Conservation (phyloP, 2,329 filamentous ascomycete species). For the Cytospora chrysosperma region DNA sequence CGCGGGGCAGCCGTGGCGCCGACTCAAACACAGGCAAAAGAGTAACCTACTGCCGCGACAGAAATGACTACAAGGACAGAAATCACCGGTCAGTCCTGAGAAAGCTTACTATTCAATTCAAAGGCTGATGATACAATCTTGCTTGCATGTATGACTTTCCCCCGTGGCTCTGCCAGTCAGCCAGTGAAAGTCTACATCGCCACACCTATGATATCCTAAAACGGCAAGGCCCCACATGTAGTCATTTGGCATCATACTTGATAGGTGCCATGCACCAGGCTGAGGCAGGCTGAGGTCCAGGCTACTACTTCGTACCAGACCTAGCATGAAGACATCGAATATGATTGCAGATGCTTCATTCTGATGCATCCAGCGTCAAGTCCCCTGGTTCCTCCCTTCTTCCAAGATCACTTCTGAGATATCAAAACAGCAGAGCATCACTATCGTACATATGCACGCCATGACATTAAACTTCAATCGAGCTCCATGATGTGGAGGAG, state of each 20-base stretch:
- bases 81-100: neutral
- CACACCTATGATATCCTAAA: conserved; percentile 11
- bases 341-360: conserved; percentile 9
- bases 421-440: neutral
- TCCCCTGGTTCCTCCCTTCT: neutral
- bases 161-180: conserved; percentile 13
- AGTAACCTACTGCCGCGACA: neutral
- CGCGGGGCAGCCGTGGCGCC: conserved; percentile 21
- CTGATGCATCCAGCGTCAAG: conserved; percentile 6
- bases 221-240: conserved; percentile 22
- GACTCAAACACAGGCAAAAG: neutral
- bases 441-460: conserved; percentile 15
- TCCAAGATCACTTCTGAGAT: conserved; percentile 3
- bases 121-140: neutral
- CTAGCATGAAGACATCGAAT: too few relatives aligned
- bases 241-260: conserved; percentile 23
- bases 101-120: neutral
- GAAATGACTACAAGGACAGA: conserved; percentile 7
- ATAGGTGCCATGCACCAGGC: neutral
- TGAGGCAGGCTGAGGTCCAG: neutral
- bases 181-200: neutral
- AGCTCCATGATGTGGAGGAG: too few relatives aligned
- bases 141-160: neutral
- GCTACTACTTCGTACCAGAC: too few relatives aligned
- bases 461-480: neutral